These are phyloP conservation scores for Mikania micrantha DNA, from an alignment of 129 eudicot species.

Conservation along the genomic window DNA sequence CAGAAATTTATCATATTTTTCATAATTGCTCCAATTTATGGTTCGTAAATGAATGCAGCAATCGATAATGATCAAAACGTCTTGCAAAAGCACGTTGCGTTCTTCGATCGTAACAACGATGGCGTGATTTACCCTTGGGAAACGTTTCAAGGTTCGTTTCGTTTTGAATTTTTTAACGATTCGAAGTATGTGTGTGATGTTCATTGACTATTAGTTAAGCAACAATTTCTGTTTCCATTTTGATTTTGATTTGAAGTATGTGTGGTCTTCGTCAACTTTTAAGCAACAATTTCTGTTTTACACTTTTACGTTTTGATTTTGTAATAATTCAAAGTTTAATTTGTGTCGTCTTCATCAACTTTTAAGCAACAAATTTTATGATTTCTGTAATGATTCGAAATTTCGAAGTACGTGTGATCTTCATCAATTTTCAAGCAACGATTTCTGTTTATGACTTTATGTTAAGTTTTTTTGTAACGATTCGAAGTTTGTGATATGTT, in stretches of 20 bases:
- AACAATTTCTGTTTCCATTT: background rate
- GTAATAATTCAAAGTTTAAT: background rate
- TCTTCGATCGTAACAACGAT: constrained; percentile 73
- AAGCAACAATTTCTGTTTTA: background rate
- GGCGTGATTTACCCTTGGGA: constrained; percentile 76
- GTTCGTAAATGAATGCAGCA: constrained; percentile 25
- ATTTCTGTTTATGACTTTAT: background rate
- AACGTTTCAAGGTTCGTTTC: constrained; percentile 54
- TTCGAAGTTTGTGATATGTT: too few species aligned
- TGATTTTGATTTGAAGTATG: background rate
- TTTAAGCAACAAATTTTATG: background rate
- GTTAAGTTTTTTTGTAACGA: too few species aligned
- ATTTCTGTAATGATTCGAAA: background rate
- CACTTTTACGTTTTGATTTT: background rate
- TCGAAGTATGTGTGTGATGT: background rate
- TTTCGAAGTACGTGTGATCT: background rate
- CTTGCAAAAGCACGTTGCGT: constrained; percentile 56
- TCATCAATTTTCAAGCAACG: background rate
- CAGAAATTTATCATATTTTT: background rate
- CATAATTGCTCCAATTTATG: background rate
- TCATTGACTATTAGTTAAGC: background rate
- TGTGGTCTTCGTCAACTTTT: background rate
- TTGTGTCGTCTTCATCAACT: background rate
- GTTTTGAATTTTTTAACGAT: background rate
- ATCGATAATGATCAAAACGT: constrained; percentile 30